Evolutionary conservation across 805 yeast species (phyloP).

Genomic region (Spencermartinsiella europaea): DNA sequence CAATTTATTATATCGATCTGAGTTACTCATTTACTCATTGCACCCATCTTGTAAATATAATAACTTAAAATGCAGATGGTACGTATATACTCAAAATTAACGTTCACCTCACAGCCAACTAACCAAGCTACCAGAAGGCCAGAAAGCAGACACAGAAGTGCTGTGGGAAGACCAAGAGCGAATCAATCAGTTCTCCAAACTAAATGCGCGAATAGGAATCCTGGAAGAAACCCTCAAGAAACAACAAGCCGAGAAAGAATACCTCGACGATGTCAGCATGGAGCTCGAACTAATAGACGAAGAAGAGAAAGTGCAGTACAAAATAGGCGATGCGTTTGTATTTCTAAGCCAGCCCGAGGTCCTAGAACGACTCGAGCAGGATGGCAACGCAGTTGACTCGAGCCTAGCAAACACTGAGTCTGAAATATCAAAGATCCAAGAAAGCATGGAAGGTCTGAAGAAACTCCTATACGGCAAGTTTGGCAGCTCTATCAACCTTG

Average conservation of each 20-base stretch:
- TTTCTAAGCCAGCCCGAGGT: constrained; percentile 62
- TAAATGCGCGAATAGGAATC: constrained; percentile 65
- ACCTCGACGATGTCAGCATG: constrained; percentile 75
- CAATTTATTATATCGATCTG: too few relatives aligned
- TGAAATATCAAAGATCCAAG: constrained; percentile 48
- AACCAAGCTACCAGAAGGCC: constrained; percentile 19
- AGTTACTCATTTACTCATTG: too few relatives aligned
- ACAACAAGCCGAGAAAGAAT: constrained; percentile 69
- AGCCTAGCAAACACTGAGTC: constrained; percentile 44
- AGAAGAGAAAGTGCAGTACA: constrained; percentile 47
- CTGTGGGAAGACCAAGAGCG: constrained; percentile 81
- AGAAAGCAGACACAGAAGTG: constrained; percentile 42
- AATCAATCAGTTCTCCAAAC: constrained; percentile 82
- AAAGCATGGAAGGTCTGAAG: constrained; percentile 57
- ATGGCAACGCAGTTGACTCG: constrained; percentile 47
- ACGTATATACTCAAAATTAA: constrained; percentile 1
- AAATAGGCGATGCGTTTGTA: constrained; percentile 77
- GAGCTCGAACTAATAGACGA: constrained; percentile 82
- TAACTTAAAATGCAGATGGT: constrained; percentile 5
- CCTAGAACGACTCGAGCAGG: constrained; percentile 60
- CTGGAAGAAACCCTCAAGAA: constrained; percentile 45
- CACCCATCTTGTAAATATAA: too few relatives aligned
- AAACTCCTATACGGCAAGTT: constrained; percentile 77
- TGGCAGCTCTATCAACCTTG: constrained; percentile 84
- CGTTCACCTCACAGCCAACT: too few relatives aligned